A percentile compares a stretch with the other conserved stretches of the same genome.
Conservation (phyloP, 176 grass and related monocot genomes). For the Eleusine indica region DNA sequence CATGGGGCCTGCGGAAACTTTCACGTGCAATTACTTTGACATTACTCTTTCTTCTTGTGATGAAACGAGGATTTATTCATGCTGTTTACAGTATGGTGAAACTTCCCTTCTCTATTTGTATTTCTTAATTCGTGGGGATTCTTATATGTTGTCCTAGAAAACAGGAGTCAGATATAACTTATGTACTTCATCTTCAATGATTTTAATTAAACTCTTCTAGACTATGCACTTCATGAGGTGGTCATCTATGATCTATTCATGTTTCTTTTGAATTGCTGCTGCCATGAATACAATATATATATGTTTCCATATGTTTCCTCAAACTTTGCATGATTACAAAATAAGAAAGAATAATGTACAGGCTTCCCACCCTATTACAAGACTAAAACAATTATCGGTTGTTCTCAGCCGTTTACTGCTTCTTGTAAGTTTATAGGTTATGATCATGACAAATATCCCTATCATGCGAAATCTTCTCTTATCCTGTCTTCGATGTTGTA, state of each 20-base stretch:
- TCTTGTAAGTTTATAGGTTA: conserved; percentile 22
- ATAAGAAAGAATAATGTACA: background rate
- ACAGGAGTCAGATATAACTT: conserved; percentile 18
- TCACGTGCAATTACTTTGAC: conserved; percentile 89
- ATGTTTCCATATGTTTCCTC: background rate
- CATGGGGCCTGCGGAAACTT: conserved; percentile 92
- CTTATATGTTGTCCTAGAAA: conserved; percentile 29
- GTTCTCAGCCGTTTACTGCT: conserved; percentile 15
- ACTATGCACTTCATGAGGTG: background rate
- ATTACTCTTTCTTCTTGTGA: conserved; percentile 93
- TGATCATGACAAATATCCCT: conserved; percentile 10
- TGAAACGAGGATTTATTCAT: conserved; percentile 97
- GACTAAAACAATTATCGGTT: background rate
- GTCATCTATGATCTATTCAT: conserved; percentile 5
- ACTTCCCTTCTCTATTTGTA: conserved; percentile 58
- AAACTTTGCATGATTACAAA: background rate
- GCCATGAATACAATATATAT: background rate
- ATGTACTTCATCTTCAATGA: background rate
- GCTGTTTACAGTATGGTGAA: conserved; percentile 96
- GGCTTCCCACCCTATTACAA: background rate
- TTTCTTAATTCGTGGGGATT: conserved; percentile 26
- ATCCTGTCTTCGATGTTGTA: background rate
- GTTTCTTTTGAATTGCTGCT: background rate
- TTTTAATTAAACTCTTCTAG: background rate
- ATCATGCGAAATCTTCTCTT: background rate